Evolutionary conservation across 2,329 filamentous ascomycete genomes (phyloP).

Genomic region (Epichloe hybrida): DNA sequence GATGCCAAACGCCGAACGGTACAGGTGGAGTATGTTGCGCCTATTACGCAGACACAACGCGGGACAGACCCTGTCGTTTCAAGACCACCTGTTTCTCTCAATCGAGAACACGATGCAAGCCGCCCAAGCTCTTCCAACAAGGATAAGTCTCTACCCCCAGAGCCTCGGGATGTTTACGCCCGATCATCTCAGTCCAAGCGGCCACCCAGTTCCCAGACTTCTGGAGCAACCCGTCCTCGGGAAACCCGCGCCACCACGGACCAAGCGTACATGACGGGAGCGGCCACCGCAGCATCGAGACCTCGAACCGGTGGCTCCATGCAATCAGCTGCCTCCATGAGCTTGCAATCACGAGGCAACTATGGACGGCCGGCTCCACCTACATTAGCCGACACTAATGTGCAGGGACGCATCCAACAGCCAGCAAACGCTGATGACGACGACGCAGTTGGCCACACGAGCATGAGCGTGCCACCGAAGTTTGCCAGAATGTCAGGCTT

Average conservation of each 20-base stretch:
- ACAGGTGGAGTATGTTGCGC: constrained; percentile 94
- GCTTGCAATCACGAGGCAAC: constrained; percentile 43
- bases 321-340: constrained; percentile 55
- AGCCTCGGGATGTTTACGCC: constrained; percentile 36
- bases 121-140: constrained; percentile 20
- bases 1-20: constrained; percentile 90
- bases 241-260: constrained; percentile 25
- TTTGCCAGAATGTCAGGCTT: constrained; percentile 46
- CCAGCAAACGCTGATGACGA: constrained; percentile 51
- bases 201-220: constrained; percentile 34
- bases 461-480: constrained; percentile 46
- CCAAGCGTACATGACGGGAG: constrained; percentile 29
- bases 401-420: constrained; percentile 79
- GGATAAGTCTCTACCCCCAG: constrained; percentile 48
- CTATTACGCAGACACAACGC: constrained; percentile 70
- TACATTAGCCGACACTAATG: constrained; percentile 76
- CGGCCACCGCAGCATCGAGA: constrained; percentile 33
- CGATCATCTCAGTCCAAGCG: constrained; percentile 26
- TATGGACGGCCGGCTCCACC: constrained; percentile 85
- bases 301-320: constrained; percentile 76
- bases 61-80: constrained; percentile 29
- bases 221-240: constrained; percentile 14
- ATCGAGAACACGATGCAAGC: constrained; percentile 29
- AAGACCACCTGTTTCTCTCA: constrained; percentile 13
- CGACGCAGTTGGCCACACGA: constrained; percentile 46